These are phyloP conservation scores for Boletus huronensis DNA, from an alignment of 768 basidiomycete genomes.

Conservation along the genomic window DNA sequence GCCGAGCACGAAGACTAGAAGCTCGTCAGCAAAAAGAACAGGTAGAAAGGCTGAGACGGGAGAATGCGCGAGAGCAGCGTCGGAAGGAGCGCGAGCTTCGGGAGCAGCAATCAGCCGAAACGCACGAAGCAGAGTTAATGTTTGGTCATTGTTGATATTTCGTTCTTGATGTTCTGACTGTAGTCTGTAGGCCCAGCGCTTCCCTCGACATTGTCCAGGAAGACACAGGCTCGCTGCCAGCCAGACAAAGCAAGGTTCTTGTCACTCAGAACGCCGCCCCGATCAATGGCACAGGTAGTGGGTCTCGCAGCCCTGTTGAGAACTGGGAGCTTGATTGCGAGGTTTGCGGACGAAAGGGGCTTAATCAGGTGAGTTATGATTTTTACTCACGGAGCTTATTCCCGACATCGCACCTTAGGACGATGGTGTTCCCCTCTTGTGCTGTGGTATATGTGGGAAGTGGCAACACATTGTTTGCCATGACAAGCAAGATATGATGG, in stretches of 20 bases:
- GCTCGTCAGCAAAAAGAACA: slow-evolving; percentile 57
- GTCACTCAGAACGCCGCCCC: background rate
- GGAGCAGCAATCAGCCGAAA: slow-evolving; percentile 22
- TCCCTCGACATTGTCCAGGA: slow-evolving; percentile 1
- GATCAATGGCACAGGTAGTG: slow-evolving; percentile 35
- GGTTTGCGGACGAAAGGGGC: slow-evolving; percentile 67
- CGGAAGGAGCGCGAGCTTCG: slow-evolving; percentile 33
- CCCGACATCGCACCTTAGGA: slow-evolving; percentile 47
- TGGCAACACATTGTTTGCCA: slow-evolving; percentile 94
- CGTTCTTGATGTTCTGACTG: slow-evolving; percentile 14
- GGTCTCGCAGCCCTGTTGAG: slow-evolving; percentile 54
- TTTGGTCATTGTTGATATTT: slow-evolving; percentile 4
- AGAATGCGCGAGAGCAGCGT: slow-evolving; percentile 56
- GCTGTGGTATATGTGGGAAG: slow-evolving; percentile 73
- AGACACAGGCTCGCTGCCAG: background rate
- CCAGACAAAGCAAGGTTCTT: slow-evolving; percentile 6
- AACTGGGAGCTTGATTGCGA: slow-evolving; percentile 91
- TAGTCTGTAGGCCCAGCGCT: slow-evolving; percentile 9
- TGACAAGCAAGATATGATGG: slow-evolving; percentile 61
- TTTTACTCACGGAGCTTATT: background rate
- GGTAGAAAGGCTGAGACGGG: slow-evolving; percentile 48
- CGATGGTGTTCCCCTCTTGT: slow-evolving; percentile 74
- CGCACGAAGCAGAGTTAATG: slow-evolving; percentile 9
- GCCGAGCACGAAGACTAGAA: slow-evolving; percentile 58
- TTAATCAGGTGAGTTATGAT: slow-evolving; percentile 65